A percentile compares a stretch with the other conserved stretches of the same genome.
phyloP scores from a whole-genome alignment of 2,329 filamentous ascomycete genomes.

The Chrysoporthe austroafricana region DNA sequence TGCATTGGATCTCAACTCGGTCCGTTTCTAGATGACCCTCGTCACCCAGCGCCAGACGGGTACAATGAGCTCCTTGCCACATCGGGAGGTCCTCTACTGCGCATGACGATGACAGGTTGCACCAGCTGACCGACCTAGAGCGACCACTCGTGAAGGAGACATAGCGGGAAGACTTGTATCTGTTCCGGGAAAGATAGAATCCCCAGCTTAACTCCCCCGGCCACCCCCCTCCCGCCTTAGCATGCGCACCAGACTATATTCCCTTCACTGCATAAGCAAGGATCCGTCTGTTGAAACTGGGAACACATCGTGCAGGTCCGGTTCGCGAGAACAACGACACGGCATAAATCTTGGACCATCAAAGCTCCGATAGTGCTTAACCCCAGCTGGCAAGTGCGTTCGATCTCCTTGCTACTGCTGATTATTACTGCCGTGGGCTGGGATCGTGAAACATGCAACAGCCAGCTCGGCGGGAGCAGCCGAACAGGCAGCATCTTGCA shows the following conservation, averaged over 20 bases:
- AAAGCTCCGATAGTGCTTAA: neutral
- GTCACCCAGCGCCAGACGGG: neutral
- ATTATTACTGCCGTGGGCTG: neutral
- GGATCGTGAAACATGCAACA: slow-evolving; percentile 4
- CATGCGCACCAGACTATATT: neutral
- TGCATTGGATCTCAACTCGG: neutral
- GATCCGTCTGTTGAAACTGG: neutral
- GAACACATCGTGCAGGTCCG: neutral
- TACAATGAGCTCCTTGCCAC: neutral
- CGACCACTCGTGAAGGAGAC: neutral
- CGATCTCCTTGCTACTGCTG: neutral
- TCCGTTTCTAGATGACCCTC: neutral
- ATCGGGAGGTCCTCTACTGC: neutral
- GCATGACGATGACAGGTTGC: neutral
- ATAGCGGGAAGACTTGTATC: neutral
- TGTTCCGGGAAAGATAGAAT: neutral
- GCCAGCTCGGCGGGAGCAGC: slow-evolving; percentile 1
- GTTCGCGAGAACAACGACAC: neutral
- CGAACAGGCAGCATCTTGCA: neutral
- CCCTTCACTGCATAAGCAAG: neutral
- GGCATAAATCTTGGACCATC: neutral
- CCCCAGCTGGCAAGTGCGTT: neutral
- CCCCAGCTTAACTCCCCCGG: neutral
- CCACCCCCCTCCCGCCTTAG: too few relatives aligned
- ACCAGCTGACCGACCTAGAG: neutral